phyloP scores from a whole-genome alignment of 805 yeast genomes.

The Yarrowia sp. region DNA sequence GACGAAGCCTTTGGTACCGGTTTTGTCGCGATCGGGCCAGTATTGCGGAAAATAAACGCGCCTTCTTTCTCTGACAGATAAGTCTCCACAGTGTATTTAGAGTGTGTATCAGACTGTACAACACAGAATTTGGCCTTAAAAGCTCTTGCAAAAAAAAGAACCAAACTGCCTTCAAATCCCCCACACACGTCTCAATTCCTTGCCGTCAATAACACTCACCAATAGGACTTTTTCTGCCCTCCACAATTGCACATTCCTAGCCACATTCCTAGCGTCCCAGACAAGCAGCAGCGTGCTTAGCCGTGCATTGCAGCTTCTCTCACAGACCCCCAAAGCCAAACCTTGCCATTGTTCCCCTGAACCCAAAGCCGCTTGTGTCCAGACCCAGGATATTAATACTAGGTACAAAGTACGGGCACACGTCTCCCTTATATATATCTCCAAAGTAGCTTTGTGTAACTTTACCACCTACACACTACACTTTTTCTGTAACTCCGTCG shows the following conservation, averaged over 20 bases:
- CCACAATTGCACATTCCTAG: not conserved
- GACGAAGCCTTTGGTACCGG: not conserved
- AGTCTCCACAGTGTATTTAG: no score
- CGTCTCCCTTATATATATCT: no score
- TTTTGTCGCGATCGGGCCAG: not conserved
- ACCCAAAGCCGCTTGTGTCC: not conserved
- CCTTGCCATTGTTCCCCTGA: constrained; percentile 20
- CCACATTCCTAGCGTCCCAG: not conserved
- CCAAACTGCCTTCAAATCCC: no score
- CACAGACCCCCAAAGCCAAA: not conserved
- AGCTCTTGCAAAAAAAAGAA: no score
- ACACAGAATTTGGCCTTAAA: no score
- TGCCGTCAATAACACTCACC: no score
- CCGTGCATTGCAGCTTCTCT: not conserved
- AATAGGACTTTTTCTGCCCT: not conserved
- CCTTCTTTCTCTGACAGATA: no score
- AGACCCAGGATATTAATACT: not conserved
- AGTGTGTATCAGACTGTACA: no score
- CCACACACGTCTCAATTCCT: no score
- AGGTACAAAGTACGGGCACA: no score
- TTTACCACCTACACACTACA: not conserved
- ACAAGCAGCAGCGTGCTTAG: not conserved
- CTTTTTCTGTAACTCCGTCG: no score
- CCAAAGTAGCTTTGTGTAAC: not conserved
- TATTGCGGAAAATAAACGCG: not conserved